Percentiles rank a stretch among this genome's conserved stretches.
Conservation (phyloP, 106 monocot species). For the Ottelia alismoides region DNA sequence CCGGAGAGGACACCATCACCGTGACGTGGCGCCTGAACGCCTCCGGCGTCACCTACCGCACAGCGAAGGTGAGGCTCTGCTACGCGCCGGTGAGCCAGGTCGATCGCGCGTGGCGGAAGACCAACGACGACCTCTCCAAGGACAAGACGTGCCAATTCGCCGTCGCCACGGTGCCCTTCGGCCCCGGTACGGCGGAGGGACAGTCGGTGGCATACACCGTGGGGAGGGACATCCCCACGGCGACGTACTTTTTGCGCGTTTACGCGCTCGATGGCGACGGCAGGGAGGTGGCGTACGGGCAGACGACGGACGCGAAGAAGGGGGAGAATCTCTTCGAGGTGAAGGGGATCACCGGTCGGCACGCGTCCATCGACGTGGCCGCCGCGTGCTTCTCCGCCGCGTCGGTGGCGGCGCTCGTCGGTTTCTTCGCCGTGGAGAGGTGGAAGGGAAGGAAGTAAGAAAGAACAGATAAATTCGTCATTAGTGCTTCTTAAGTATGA, state of each 20-base stretch:
- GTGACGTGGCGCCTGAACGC: slow-evolving; percentile 38
- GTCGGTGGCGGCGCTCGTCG: slow-evolving; percentile 17
- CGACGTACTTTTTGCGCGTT: slow-evolving; percentile 21
- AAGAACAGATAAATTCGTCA: no score
- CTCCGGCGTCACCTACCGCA: slow-evolving; percentile 18
- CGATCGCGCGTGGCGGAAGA: slow-evolving; percentile 60
- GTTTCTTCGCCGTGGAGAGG: slow-evolving; percentile 31
- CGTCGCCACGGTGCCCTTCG: slow-evolving; percentile 15
- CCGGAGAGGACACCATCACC: slow-evolving; percentile 36
- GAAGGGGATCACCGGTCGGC: slow-evolving; percentile 17
- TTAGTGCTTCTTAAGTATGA: no score
- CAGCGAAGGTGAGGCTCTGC: slow-evolving; percentile 42
- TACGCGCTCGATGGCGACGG: slow-evolving; percentile 30
- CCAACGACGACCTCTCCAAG: slow-evolving; percentile 33
- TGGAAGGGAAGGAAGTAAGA: no score
- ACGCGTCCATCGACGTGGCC: slow-evolving; percentile 27
- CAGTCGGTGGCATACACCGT: neutral
- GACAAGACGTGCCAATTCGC: slow-evolving; percentile 65
- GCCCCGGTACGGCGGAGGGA: neutral
- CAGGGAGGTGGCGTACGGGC: slow-evolving; percentile 28
- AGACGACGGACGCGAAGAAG: slow-evolving; percentile 26
- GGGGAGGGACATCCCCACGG: neutral
- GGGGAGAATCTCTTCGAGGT: slow-evolving; percentile 22
- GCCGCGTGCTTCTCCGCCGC: slow-evolving; percentile 43
- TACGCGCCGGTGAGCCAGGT: slow-evolving; percentile 53